Conservation (phyloP, 1,284 basidiomycete species). For the Fomes fomentarius region DNA sequence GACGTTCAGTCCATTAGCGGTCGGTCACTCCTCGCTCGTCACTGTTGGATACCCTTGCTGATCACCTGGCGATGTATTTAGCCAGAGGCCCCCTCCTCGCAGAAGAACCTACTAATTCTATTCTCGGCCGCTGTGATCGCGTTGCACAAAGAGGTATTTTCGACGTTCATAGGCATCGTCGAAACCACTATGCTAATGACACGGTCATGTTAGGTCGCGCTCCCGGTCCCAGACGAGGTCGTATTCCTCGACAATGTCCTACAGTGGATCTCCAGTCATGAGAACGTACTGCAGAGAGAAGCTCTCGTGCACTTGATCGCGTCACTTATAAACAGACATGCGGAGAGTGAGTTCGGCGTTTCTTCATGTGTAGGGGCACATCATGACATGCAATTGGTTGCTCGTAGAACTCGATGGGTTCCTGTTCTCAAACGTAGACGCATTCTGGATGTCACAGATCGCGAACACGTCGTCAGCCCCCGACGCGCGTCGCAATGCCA, state of each 20-base stretch:
- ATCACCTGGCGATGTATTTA: slow-evolving; percentile 28
- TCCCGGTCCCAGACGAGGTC: slow-evolving; percentile 50
- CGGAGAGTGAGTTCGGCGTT: slow-evolving; percentile 49
- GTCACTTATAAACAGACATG: slow-evolving; percentile 78
- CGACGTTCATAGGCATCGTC: not conserved
- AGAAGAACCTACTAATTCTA: slow-evolving; percentile 68
- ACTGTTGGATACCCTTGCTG: not conserved
- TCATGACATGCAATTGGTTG: too few species aligned
- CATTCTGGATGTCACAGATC: slow-evolving; percentile 54
- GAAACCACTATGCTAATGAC: not conserved
- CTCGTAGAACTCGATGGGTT: slow-evolving; percentile 31
- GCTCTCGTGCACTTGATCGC: slow-evolving; percentile 66
- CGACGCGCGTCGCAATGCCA: slow-evolving; percentile 52
- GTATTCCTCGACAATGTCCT: slow-evolving; percentile 58
- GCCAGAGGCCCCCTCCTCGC: slow-evolving; percentile 46
- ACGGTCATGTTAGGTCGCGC: slow-evolving; percentile 48
- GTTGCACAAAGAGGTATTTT: slow-evolving; percentile 64
- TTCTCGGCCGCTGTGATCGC: slow-evolving; percentile 69
- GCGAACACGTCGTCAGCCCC: slow-evolving; percentile 30
- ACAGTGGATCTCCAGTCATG: slow-evolving; percentile 59
- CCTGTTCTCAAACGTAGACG: slow-evolving; percentile 34
- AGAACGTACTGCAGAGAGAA: slow-evolving; percentile 59
- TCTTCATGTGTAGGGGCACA: too few species aligned
- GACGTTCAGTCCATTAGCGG: slow-evolving; percentile 50
- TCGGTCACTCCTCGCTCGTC: slow-evolving; percentile 28